Base-by-base conservation (phyloP, 2,329 filamentous ascomycete genomes). In the Colletotrichum magnum region DNA sequence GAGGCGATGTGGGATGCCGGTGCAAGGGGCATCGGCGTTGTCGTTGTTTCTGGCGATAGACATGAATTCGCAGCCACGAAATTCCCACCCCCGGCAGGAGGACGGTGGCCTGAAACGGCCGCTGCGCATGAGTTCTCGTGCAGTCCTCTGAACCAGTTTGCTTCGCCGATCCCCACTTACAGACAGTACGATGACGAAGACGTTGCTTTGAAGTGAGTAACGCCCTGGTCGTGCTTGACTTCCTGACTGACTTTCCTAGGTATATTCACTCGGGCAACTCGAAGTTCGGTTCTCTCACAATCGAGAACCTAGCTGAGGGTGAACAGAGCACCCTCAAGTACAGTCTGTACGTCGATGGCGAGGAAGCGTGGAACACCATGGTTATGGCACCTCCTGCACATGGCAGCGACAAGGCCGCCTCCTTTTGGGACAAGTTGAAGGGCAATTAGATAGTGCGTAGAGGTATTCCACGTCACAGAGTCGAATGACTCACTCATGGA, bases 61-160 rank as follows among this genome's bases (percentile, higher is more conserved):
- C 96, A 99, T 77, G 96, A 99, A 79, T 98, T 98, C 79, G 96
- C 93, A 2, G 95, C 95, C 0, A 98, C 95, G 0, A 90, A 91
- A 57, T 92, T 92, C 81, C 92, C 86, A 16, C 90, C 87, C n/a
- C 89, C 85, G 71, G 84, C 73, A 60, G 86, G 83, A 71, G 88
- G 89, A 57, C 88, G 80, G 60, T 94, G 91, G 91, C 85, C 89
- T 0, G 82, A 89, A 57, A 86, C 81, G 50, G 88, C 89, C 1
- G 86, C 91, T 0, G 93, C 97, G 0, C 92, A 97, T 75, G 96
- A 99, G 79, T 98, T 98, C 80, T 96, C 93, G 26, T 94, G 93
- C 1, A 96, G 93, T 63, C 96, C 96, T 0, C 79, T 99, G 59
- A 97, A 91, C 78, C 97, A 98, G 86, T 99, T 99, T 77, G 97